A percentile compares a stretch with the other conserved stretches of the same genome.
These are phyloP conservation scores for Cokeromyces recurvatus DNA, from an alignment of 371 early-diverging fungal species.

Conservation along the genomic window DNA sequence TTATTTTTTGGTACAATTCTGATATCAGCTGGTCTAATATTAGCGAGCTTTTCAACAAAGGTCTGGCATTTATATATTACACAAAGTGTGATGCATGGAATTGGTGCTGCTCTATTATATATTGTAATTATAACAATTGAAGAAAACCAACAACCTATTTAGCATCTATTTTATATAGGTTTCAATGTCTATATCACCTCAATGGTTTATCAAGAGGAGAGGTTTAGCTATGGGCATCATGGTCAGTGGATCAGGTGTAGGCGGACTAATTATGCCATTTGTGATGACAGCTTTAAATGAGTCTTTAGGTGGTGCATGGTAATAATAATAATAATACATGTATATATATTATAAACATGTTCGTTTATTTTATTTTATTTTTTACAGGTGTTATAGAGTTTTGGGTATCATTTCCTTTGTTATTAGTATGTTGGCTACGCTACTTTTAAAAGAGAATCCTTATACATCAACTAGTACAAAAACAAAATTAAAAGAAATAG, in stretches of 20 bases:
- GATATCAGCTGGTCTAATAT: constrained; percentile 21
- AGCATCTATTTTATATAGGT: too few species aligned
- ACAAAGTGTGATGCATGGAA: constrained; percentile 27
- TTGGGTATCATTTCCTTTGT: constrained; percentile 46
- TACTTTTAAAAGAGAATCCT: constrained; percentile 34
- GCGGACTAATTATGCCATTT: constrained; percentile 70
- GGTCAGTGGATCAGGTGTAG: constrained; percentile 75
- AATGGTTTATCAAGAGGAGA: constrained; percentile 72
- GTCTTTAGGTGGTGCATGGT: constrained; percentile 53
- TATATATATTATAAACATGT: too few species aligned
- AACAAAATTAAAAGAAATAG: constrained; percentile 5
- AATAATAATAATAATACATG: not conserved
- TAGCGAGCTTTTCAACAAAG: constrained; percentile 24
- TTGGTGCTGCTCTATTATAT: constrained; percentile 42
- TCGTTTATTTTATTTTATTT: not conserved
- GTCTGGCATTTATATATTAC: constrained; percentile 36
- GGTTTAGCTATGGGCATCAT: constrained; percentile 75
- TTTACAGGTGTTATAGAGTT: constrained; percentile 44
- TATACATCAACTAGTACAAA: constrained; percentile 12
- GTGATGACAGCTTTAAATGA: constrained; percentile 56
- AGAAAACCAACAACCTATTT: not conserved
- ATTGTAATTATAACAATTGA: too few species aligned
- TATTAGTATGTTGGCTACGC: constrained; percentile 25
- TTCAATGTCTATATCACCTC: constrained; percentile 57
- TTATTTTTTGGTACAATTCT: constrained; percentile 17